Base-by-base conservation (phyloP, 352 stramenopile genomes). In the Pythium vanterpoolii region DNA sequence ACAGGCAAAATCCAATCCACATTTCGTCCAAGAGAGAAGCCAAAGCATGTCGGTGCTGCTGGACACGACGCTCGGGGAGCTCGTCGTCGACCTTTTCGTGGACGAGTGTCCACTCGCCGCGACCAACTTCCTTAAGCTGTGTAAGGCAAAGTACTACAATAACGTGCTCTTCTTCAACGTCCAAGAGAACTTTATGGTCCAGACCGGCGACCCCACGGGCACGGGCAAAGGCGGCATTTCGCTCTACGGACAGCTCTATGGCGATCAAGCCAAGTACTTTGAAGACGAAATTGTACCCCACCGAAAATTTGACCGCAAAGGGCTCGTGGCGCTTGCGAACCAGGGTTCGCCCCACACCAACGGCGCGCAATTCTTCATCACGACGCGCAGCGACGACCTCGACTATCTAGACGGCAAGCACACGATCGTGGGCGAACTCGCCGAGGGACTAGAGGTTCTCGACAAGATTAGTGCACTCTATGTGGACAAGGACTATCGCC, bases 281-380 rank as follows among this genome's bases (percentile, higher is more conserved):
- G 77, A 90, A 36, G 83, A 95, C 66, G 86, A 95, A 55, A 69
- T 95, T 49, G 64, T 40, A 3, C 53, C 77, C 10, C 61, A 82
- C 10, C 69, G 75, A 10, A 82, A 77, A 46, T 76, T 85, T 63
- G 69, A 84, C 62, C 71, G 69, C 21, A 83, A 77, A 6, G 83
- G 83, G 9, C 31, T 91, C 9, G 27, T 98, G 24, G 87, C 81
- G 13, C 96, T 98, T 78, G 91, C 90, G 23, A 95, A 86, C 21
- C 72, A 69, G n/a, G 49, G 62, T 44, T 81, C 70, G 10, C 74
- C 77, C 21, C 87, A 91, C 63, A 83, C 80, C 40, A 93, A 90
- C 65, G 79, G 65, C 61, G 96, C 62, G 90, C 97, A 99, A 72
- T 99, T 99, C 64, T 96, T 99, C 66, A 97, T 99, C 68, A 99